phyloP scores from a whole-genome alignment of 2,329 filamentous ascomycete species.

The Chaetomium sp. region DNA sequence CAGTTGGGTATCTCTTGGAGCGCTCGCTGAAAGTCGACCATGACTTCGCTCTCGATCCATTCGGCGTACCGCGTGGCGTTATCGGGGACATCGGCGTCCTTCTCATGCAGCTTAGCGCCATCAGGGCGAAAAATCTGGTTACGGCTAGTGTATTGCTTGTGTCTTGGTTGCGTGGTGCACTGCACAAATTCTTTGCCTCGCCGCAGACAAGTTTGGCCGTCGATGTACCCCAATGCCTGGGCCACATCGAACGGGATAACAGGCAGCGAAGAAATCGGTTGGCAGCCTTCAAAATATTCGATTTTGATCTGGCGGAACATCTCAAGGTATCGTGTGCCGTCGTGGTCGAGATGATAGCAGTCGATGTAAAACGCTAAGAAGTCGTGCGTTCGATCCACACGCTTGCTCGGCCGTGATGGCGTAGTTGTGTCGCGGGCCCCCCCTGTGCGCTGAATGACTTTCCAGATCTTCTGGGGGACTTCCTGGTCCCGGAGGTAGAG shows the following conservation, averaged over 20 bases:
- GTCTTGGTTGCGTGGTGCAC: too few species aligned
- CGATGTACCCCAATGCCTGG: not conserved
- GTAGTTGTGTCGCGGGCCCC: too few species aligned
- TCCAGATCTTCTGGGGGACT: too few species aligned
- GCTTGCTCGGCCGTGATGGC: too few species aligned
- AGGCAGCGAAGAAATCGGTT: not conserved
- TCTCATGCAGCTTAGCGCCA: constrained; percentile 10
- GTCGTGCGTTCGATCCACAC: not conserved
- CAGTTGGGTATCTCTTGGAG: constrained; percentile 10
- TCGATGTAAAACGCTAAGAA: not conserved
- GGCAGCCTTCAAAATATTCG: not conserved
- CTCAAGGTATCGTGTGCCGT: not conserved
- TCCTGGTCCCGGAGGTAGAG: too few species aligned
- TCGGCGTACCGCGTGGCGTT: not conserved
- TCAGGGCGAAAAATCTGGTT: not conserved
- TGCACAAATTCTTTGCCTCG: not conserved
- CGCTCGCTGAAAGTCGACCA: constrained; percentile 27
- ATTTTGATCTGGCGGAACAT: not conserved
- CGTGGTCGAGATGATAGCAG: not conserved
- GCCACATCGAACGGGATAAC: not conserved
- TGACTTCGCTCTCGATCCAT: constrained; percentile 26
- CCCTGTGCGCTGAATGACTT: too few species aligned
- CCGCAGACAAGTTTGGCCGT: not conserved
- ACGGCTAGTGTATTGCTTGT: not conserved
- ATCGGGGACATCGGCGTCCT: not conserved